Base-by-base conservation (phyloP, 371 early-diverging fungal species). In the Zopfochytrium polystomum region DNA sequence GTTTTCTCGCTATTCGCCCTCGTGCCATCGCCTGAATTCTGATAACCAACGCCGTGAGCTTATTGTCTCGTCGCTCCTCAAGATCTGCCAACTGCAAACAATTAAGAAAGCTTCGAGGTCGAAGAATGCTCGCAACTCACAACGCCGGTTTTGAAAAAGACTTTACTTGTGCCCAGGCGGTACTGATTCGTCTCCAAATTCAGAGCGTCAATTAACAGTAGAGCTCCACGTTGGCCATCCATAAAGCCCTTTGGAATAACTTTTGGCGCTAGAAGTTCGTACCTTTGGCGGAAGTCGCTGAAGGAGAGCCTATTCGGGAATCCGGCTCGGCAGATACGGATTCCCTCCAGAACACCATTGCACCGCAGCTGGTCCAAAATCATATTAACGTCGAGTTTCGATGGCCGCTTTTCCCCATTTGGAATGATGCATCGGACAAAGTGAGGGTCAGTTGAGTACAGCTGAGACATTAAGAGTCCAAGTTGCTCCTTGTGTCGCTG, bases 401-500 rank as follows among this genome's bases (percentile, higher is more conserved):
- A 90, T 0, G 94, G 78, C 34, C 84, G 85, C 76, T 99, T 99
- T 35, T 94, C 90, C 30, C 89, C 79, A 73, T 99, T 99, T 6
- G 99, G 99, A 43, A 99, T 74, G 56, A 99, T 99, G 82, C 99
- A 99, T 38, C 99, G 91, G 11, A 99, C 99, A 83, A 99, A 99
- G 77, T 99, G 99, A 4, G 99, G 99, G 52, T 92, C 83, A 0
- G 99, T 99, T 30, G 85, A 80, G 65, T 90, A 83, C 2, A 99
- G 80, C 60, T 91, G 90, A 11, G 82, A 79, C 96, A 99, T 96
- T 31, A 99, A 79, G 15, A 83, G 74, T 20, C 76, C 73, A 34
- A 99, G 80, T 66, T 96, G 95, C 65, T 99, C 96, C 75, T 95
- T 97, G 77, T 99, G 99, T 22, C 89, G 81, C 74, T 97, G 98